These are phyloP conservation scores for Coemansia sp. DNA, from an alignment of 192 early-diverging fungal genomes.

Conservation along the genomic window DNA sequence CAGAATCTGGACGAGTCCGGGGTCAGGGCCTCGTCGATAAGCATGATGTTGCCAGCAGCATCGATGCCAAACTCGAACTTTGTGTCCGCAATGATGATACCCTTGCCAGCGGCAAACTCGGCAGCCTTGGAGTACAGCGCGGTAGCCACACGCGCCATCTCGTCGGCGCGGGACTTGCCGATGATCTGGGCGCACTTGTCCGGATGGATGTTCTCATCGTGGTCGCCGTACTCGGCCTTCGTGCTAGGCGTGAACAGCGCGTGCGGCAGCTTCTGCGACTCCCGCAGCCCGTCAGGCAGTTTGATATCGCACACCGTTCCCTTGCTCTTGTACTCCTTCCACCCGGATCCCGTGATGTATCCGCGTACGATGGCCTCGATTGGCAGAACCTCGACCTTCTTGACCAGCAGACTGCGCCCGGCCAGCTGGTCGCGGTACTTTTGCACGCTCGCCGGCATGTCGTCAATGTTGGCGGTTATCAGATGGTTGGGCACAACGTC, in stretches of 20 bases:
- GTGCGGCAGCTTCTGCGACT: slow-evolving; percentile 80
- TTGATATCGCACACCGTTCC: slow-evolving; percentile 93
- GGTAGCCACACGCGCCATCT: slow-evolving; percentile 74
- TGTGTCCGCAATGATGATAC: slow-evolving; percentile 99
- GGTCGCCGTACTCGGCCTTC: slow-evolving; percentile 98
- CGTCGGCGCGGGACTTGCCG: slow-evolving; percentile 73
- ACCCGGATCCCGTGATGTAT: slow-evolving; percentile 96
- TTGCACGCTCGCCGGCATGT: slow-evolving; percentile 87
- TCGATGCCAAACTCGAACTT: slow-evolving; percentile 99
- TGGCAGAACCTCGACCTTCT: slow-evolving; percentile 87
- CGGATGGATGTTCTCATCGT: slow-evolving; percentile 99
- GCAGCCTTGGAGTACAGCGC: slow-evolving; percentile 83
- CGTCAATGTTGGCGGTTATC: slow-evolving; percentile 89
- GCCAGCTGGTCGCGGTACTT: slow-evolving; percentile 88
- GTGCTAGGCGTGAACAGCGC: slow-evolving; percentile 97
- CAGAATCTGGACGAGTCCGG: slow-evolving; percentile 99
- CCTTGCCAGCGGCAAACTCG: slow-evolving; percentile 76
- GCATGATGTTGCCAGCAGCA: slow-evolving; percentile 71
- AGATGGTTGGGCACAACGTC: slow-evolving; percentile 95
- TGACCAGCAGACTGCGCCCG: slow-evolving; percentile 90
- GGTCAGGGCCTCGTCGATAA: slow-evolving; percentile 97
- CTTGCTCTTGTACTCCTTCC: slow-evolving; percentile 91
- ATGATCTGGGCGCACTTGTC: slow-evolving; percentile 82
- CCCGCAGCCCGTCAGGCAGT: slow-evolving; percentile 75
- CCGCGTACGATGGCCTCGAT: slow-evolving; percentile 99